Percentiles rank a stretch among this genome's conserved stretches.
phyloP scores from a whole-genome alignment of 306 rosid species.

The Acacia melanoxylon region DNA sequence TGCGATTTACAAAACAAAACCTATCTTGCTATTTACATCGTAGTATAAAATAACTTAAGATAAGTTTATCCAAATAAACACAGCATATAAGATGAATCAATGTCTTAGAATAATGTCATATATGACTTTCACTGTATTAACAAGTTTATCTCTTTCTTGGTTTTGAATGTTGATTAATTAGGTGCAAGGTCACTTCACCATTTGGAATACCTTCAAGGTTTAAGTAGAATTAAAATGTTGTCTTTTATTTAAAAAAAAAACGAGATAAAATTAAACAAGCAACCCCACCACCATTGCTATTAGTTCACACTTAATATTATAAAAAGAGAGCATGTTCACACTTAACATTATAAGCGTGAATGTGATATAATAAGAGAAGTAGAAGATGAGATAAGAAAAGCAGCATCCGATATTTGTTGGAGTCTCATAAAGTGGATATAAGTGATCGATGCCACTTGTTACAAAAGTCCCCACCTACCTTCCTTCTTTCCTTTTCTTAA shows the following conservation, averaged over 20 bases:
- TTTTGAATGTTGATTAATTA: background rate
- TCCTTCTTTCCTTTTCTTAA: too few species aligned
- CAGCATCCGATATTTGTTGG: background rate
- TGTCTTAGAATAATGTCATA: too few species aligned
- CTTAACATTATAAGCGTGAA: background rate
- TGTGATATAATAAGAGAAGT: constrained; percentile 37
- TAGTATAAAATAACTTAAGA: too few species aligned
- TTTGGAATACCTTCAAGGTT: background rate
- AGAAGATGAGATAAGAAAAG: constrained; percentile 39
- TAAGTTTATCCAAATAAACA: too few species aligned
- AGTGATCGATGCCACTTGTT: constrained; percentile 31
- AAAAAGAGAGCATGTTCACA: background rate
- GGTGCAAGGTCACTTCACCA: background rate
- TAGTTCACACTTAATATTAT: background rate
- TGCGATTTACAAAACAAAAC: too few species aligned
- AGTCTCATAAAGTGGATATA: constrained; percentile 17
- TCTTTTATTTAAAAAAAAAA: too few species aligned
- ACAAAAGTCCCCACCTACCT: background rate
- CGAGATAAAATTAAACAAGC: background rate
- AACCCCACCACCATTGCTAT: background rate
- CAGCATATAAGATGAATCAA: too few species aligned
- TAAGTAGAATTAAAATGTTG: background rate
- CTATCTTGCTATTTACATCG: too few species aligned
- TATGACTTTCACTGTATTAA: too few species aligned
- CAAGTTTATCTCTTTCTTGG: background rate